phyloP scores from a whole-genome alignment of 352 stramenopile genomes.

The Globisporangium polare region DNA sequence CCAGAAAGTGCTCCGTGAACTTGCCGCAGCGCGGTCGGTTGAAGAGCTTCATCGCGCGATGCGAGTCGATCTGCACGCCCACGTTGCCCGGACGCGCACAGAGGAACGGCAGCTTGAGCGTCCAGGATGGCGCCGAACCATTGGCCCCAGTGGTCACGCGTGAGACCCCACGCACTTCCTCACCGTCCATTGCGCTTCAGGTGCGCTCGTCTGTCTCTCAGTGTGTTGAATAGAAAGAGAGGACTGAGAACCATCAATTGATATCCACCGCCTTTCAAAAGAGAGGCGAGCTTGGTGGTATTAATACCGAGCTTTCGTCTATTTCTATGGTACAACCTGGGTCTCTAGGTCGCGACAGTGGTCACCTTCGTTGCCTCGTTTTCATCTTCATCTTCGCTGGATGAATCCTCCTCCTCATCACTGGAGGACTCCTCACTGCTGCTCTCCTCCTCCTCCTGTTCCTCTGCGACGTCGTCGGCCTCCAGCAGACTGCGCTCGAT shows the following conservation, averaged over 20 bases:
- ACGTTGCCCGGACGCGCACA: conserved; percentile 65
- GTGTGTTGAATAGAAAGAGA: no score
- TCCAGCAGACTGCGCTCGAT: conserved; percentile 62
- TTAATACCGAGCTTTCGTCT: conserved; percentile 10
- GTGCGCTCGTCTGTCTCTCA: background rate
- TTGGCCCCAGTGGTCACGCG: background rate
- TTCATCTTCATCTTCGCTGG: conserved; percentile 25
- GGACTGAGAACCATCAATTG: background rate
- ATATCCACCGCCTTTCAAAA: background rate
- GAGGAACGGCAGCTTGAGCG: conserved; percentile 43
- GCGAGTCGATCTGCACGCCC: conserved; percentile 72
- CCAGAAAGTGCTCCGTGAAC: conserved; percentile 72
- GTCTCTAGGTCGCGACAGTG: background rate
- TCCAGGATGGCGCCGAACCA: conserved; percentile 7
- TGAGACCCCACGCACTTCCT: conserved; percentile 21
- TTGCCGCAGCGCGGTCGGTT: conserved; percentile 47
- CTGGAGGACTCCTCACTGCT: conserved; percentile 12
- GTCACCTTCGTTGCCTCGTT: conserved; percentile 11
- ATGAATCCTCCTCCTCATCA: conserved; percentile 9
- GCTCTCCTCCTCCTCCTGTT: background rate
- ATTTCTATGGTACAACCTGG: conserved; percentile 12
- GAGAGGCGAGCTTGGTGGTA: background rate
- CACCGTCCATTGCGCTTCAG: conserved; percentile 11
- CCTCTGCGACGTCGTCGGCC: conserved; percentile 3
- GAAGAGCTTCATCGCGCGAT: conserved; percentile 54